Base-by-base conservation (phyloP, 2,329 filamentous ascomycete species). In the Xylaria sp. region DNA sequence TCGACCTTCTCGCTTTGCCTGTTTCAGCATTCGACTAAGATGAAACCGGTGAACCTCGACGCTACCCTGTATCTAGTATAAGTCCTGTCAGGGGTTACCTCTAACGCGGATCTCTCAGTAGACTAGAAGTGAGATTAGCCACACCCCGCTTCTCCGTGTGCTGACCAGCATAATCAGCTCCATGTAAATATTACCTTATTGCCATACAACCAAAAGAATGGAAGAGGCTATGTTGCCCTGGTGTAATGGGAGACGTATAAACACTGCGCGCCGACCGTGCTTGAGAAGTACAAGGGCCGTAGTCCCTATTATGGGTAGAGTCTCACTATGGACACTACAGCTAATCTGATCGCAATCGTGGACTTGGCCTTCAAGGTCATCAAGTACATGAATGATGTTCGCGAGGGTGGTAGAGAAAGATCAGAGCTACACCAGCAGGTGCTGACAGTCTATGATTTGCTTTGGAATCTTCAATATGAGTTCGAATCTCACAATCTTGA, bases 401-500 rank as follows among this genome's bases (percentile, higher is more conserved):
- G 46, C 20, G 46, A 48, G 10, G 46, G 46, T 2, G 46, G 46
- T 12, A 48, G n/a, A 48, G 46, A 48, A 48, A 48, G 46, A 23
- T 48, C 46, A 48, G 46, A 48, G 46, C 46, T 48, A 10, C 46
- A 48, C 46, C n/a, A 48, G 46, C 46, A 48, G n/a, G 46, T 48
- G n/a, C n/a, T 48, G 3, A 48, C 46, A 6, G 46, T 48, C 46
- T 48, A 48, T 48, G 46, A 48, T 18, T 23, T 48, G n/a, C 46
- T 48, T 6, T 48, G 46, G 46, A 48, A 48, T 20, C 46, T 48
- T 7, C 23, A 48, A 48, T 48, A 20, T 23, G 46, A 48, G 46
- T 48, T 48, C 10, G 46, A 48, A n/a, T 48, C 46, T 20, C 46
- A 48, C n/a, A 48, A 48, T 20, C 46, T 48, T 48, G 46, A 48